phyloP scores from a whole-genome alignment of 805 yeast genomes.

The Wickerhamomyces ciferrii region DNA sequence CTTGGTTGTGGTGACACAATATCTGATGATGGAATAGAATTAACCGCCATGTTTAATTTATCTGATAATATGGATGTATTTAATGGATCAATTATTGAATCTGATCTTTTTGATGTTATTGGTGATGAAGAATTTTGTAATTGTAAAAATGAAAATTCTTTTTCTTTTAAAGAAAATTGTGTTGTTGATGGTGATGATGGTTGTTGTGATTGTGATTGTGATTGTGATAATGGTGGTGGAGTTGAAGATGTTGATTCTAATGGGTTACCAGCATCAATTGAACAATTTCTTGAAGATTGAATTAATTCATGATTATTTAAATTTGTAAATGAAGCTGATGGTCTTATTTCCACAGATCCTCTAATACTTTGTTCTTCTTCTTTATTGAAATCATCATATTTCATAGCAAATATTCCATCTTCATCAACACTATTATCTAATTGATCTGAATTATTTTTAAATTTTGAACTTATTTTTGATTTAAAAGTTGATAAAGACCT shows the following conservation, averaged over 20 bases:
- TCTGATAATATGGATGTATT: background rate
- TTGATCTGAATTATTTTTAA: slow-evolving; percentile 3
- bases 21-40: background rate
- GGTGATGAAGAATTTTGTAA: slow-evolving; percentile 5
- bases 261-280: background rate
- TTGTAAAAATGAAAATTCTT: background rate
- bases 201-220: background rate
- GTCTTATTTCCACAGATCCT: background rate
- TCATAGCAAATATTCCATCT: slow-evolving; percentile 14
- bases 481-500: slow-evolving; percentile 19
- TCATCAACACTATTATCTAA: slow-evolving; percentile 1
- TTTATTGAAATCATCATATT: slow-evolving; percentile 13
- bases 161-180: background rate
- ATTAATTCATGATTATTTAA: background rate
- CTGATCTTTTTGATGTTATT: slow-evolving; percentile 6
- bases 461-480: slow-evolving; percentile 15
- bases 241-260: background rate
- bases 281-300: background rate
- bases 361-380: background rate
- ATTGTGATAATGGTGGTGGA: background rate
- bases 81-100: slow-evolving; percentile 11
- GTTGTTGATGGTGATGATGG: background rate
- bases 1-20: background rate
- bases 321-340: background rate
- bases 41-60: background rate